phyloP scores from a whole-genome alignment of 441 rosid species.

The Eugenia klotzschiana region DNA sequence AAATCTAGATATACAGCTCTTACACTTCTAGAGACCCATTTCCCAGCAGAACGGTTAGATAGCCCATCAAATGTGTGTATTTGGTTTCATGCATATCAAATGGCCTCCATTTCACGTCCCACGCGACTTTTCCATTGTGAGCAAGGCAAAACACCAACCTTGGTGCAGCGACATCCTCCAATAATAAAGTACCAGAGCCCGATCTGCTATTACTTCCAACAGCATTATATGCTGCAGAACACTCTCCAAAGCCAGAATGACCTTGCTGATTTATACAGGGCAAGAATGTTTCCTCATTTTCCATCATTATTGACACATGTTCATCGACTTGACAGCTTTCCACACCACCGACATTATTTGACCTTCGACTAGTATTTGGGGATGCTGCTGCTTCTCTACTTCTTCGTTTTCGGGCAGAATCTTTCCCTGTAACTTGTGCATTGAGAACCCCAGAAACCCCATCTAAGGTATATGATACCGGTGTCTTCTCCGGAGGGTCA shows the following conservation, averaged over 20 bases:
- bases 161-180: conserved; percentile 45
- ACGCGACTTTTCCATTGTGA: conserved; percentile 83
- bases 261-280: conserved; percentile 6
- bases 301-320: conserved; percentile 9
- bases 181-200: conserved; percentile 12
- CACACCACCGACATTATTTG: conserved; percentile 6
- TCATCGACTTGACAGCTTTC: conserved; percentile 9
- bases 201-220: conserved; percentile 12
- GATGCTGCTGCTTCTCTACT: conserved; percentile 2
- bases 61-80: conserved; percentile 62
- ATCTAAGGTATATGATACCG: conserved; percentile 18
- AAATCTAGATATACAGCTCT: conserved; percentile 17
- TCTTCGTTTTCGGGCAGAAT: conserved; percentile 8
- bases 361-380: conserved; percentile 13
- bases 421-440: conserved; percentile 15
- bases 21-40: conserved; percentile 92
- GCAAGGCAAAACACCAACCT: conserved; percentile 70
- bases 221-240: background rate
- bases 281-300: conserved; percentile 21
- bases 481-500: conserved; percentile 30
- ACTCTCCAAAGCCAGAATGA: conserved; percentile 1
- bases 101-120: conserved; percentile 93
- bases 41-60: conserved; percentile 81
- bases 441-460: conserved; percentile 12
- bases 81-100: conserved; percentile 18